Conservation (phyloP, 768 basidiomycete species). For the Hygrophorus pudorinus region DNA sequence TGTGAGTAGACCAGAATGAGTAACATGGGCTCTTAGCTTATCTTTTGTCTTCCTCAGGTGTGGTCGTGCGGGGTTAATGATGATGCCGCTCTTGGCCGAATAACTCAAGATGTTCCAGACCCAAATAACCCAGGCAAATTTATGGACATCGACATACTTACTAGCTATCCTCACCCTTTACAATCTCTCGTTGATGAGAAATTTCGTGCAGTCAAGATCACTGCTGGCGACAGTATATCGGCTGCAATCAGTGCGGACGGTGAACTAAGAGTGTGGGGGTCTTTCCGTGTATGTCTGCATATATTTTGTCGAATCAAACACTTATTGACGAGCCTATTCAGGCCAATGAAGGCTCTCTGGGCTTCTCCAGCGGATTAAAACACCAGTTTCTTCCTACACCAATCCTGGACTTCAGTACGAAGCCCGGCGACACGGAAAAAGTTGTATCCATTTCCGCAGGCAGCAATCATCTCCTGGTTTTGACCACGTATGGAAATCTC, state of each 20-base stretch:
- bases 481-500: constrained; percentile 81
- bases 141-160: constrained; percentile 45
- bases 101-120: constrained; percentile 52
- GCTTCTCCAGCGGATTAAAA: constrained; percentile 60
- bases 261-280: constrained; percentile 79
- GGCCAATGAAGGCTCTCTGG: constrained; percentile 77
- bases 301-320: constrained; percentile 1
- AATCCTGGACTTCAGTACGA: constrained; percentile 49
- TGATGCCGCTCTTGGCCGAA: constrained; percentile 77
- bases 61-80: constrained; percentile 88
- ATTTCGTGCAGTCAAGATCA: constrained; percentile 77
- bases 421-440: constrained; percentile 57
- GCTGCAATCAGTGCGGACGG: constrained; percentile 76
- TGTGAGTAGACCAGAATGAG: constrained; percentile 38
- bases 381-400: constrained; percentile 59
- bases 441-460: constrained; percentile 73
- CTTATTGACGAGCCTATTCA: constrained; percentile 17
- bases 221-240: constrained; percentile 82
- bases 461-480: constrained; percentile 80
- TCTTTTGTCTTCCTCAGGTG: constrained; percentile 33
- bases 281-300: constrained; percentile 62
- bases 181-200: constrained; percentile 63
- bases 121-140: constrained; percentile 50
- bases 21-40: background rate
- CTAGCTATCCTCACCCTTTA: constrained; percentile 54